These are phyloP conservation scores for Leptographium galeiforme DNA, from an alignment of 2,329 filamentous ascomycete genomes.

Conservation along the genomic window DNA sequence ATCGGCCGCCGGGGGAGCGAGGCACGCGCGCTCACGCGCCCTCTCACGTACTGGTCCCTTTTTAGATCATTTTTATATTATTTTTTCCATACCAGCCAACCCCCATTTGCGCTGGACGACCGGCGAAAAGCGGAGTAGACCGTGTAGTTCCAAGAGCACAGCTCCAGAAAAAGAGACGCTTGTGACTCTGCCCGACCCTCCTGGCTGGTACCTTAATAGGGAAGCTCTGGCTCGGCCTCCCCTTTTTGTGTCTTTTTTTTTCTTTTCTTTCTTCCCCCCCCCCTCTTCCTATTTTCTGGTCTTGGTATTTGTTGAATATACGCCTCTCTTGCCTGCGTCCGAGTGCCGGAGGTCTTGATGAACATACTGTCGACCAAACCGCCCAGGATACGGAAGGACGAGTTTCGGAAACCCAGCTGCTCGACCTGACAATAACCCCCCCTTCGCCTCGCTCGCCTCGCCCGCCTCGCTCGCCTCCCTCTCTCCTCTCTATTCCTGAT, in stretches of 20 bases:
- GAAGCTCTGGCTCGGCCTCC: not conserved
- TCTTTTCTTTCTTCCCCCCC: not conserved
- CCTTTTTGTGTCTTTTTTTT: not conserved
- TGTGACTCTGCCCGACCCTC: not conserved
- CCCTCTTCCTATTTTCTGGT: not conserved
- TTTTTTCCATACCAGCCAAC: not conserved
- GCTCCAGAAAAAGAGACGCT: not conserved
- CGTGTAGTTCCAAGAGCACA: not conserved
- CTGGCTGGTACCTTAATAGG: not conserved
- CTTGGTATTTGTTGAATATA: too few species aligned
- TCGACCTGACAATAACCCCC: not conserved
- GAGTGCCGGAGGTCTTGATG: conserved; percentile 6
- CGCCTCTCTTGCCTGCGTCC: not conserved
- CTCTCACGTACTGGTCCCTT: too few species aligned
- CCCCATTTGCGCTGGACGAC: not conserved
- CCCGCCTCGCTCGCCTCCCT: not conserved
- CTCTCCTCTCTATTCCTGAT: not conserved
- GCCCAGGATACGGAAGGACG: conserved; percentile 13
- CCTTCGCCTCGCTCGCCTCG: not conserved
- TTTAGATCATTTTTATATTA: not conserved
- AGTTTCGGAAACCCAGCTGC: conserved; percentile 10
- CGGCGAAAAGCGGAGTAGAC: conserved; percentile 3
- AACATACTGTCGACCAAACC: conserved; percentile 11
- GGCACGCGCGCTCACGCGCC: not conserved
- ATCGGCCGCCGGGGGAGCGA: conserved; percentile 3